Evolutionary conservation across 2,329 filamentous ascomycete genomes (phyloP).

Genomic region (Dactylellina cionopaga): DNA sequence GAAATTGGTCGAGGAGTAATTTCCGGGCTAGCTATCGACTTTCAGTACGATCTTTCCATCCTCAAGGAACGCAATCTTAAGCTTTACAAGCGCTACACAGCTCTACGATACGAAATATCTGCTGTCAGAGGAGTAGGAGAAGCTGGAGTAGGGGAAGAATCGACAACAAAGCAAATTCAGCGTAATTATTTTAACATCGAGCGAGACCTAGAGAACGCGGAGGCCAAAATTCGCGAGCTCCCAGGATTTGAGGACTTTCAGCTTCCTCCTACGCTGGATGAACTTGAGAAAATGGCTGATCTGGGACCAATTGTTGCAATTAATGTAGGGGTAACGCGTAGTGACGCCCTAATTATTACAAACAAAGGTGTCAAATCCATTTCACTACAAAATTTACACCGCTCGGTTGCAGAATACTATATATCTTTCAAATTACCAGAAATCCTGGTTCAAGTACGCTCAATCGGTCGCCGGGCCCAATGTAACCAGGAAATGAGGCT

Average conservation of each 20-base stretch:
- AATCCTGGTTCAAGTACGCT: too few species aligned
- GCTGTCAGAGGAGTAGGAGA: not conserved
- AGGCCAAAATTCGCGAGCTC: slow-evolving; percentile 5
- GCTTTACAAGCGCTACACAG: slow-evolving; percentile 9
- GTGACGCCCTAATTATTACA: slow-evolving; percentile 50
- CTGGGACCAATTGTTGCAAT: slow-evolving; percentile 36
- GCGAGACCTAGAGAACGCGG: not conserved
- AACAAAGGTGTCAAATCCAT: slow-evolving; percentile 12
- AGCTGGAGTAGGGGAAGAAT: not conserved
- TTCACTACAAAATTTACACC: not conserved
- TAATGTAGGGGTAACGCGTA: slow-evolving; percentile 17
- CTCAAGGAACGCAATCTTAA: not conserved
- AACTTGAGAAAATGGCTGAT: not conserved
- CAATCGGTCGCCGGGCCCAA: too few species aligned
- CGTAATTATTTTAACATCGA: not conserved
- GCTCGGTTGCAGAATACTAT: not conserved
- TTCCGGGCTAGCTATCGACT: not conserved
- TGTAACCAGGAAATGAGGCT: slow-evolving; percentile 20
- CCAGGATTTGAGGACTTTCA: slow-evolving; percentile 7
- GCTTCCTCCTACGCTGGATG: slow-evolving; percentile 1
- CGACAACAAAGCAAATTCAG: not conserved
- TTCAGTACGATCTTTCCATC: not conserved
- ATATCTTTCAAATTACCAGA: not conserved
- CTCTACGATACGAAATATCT: not conserved
- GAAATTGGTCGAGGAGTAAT: slow-evolving; percentile 12